Evolutionary conservation across 179 eudicot species (phyloP).

Genomic region (Spergularia azorica): DNA sequence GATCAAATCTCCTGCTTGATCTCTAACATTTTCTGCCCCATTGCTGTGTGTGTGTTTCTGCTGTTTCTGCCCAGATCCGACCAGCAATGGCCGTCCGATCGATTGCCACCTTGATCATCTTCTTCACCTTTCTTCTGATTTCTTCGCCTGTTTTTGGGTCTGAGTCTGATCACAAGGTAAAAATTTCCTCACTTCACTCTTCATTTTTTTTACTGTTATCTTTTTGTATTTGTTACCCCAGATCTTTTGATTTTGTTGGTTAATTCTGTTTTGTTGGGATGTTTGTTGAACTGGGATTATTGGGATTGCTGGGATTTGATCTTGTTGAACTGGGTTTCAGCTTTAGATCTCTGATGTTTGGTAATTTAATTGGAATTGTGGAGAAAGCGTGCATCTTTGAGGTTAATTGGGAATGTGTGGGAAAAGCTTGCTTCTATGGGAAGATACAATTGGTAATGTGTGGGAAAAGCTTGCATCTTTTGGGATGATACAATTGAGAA

Average conservation of each 20-base stretch:
- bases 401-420: neutral
- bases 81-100: conserved; percentile 44
- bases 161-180: conserved; percentile 78
- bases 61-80: conserved; percentile 35
- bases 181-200: neutral
- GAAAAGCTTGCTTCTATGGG: too few relatives aligned
- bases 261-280: neutral
- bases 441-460: too few relatives aligned
- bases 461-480: too few relatives aligned
- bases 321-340: neutral
- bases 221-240: neutral
- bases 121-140: conserved; percentile 38
- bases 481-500: neutral
- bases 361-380: neutral
- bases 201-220: neutral
- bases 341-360: conserved; percentile 23
- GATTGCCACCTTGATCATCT: conserved; percentile 25
- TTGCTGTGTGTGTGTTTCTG: too few relatives aligned
- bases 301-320: neutral
- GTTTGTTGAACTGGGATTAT: neutral
- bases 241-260: conserved; percentile 6
- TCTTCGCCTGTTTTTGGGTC: conserved; percentile 50
- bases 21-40: too few relatives aligned
- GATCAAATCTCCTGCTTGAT: too few relatives aligned
- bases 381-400: neutral